These are phyloP conservation scores for Metrosideros polymorpha DNA, from an alignment of 441 rosid genomes.

Conservation along the genomic window DNA sequence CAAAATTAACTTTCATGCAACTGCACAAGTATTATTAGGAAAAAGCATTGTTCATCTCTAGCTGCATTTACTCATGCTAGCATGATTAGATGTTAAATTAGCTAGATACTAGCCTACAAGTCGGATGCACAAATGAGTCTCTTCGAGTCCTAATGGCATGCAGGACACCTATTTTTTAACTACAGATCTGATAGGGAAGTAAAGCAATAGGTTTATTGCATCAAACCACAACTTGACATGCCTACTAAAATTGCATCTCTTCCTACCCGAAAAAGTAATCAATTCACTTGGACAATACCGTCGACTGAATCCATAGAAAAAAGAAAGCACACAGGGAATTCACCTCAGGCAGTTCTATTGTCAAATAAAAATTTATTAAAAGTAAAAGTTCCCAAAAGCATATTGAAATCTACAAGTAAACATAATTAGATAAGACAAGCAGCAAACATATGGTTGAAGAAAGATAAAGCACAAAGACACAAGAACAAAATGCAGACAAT, in stretches of 20 bases:
- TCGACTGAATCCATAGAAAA: not conserved
- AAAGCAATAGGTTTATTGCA: not conserved
- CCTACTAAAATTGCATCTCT: not conserved
- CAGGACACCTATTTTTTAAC: not conserved
- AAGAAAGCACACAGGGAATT: not conserved
- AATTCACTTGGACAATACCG: not conserved
- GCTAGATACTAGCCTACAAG: not conserved
- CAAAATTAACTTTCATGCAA: not conserved
- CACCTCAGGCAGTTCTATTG: not conserved
- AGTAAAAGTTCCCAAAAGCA: not conserved
- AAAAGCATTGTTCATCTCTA: not conserved
- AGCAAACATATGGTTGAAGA: not conserved
- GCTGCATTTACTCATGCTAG: not conserved
- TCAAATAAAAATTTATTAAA: not conserved
- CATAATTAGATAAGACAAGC: not conserved
- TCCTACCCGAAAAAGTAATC: not conserved
- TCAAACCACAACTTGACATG: not conserved
- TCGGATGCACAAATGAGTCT: not conserved
- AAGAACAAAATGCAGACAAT: not conserved
- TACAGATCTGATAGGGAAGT: not conserved
- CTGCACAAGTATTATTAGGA: not conserved
- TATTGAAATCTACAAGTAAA: not conserved
- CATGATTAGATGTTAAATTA: not conserved
- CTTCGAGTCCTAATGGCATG: not conserved
- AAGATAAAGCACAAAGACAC: not conserved